Base-by-base conservation (phyloP, 1,284 basidiomycete species). In the Neonothopanus nambi region DNA sequence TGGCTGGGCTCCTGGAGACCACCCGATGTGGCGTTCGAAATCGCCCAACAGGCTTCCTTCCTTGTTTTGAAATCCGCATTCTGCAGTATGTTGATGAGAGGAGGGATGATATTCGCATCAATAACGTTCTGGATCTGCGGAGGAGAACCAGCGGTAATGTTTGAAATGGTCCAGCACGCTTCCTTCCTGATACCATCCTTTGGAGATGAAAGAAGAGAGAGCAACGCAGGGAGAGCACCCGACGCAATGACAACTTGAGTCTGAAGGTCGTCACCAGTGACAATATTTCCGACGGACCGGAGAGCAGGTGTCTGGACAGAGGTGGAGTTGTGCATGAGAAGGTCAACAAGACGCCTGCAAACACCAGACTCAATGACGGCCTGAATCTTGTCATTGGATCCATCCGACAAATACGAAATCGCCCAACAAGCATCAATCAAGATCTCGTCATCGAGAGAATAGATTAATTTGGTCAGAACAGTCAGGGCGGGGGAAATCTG, bases 361-460 rank as follows among this genome's bases (percentile, higher is more conserved):
- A 99, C 95, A 51, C 97, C 97, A 17, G 92, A 93, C 75, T 99
- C 97, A 65, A 99, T 99, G 59, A 99, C 97, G 37, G 96, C 96
- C 72, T 99, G 97, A 59, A 99, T 99, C 80, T 99, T 99, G 75
- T 99, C 97, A 70, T 98, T 98, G 47, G 95, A 94, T 40, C 97
- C 97, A 70, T 99, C 97, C 1, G 97, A 99, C 33, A 99, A 88
- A 75, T 99, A 99, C 24, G 95, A 98, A 71, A 99, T 97, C 42
- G 97, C 97, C 97, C 97, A 99, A 81, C 97, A 99, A 26, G 97
- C 97, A 70, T 99, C 97, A 68, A 99, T 99, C 65, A 99, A 79
- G 58, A 98, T 97, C 75, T 99, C 97, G 67, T 99, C 96, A 69
- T 99, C 97, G 66, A 98, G 84, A 45, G 96, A 98, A 76, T 99